phyloP scores from a whole-genome alignment of 1,139 yeast species.

The Blastobotrys aristatus region DNA sequence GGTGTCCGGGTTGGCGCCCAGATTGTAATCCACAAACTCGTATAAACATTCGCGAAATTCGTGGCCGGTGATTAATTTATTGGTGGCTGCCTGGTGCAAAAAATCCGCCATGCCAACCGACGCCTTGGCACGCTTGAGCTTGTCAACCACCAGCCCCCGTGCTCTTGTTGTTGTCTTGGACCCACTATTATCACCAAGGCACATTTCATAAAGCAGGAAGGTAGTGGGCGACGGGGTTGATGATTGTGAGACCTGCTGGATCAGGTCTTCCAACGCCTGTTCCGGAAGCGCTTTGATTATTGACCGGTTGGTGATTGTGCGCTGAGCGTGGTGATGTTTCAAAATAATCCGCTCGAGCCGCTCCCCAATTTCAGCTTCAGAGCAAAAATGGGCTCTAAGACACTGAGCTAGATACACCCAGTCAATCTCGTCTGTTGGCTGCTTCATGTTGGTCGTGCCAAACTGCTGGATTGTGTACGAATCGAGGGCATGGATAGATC shows the following conservation, averaged over 20 bases:
- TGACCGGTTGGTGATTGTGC: no score
- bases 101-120: constrained; percentile 5
- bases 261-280: no score
- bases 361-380: neutral
- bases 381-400: neutral
- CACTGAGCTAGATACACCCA: neutral
- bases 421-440: neutral
- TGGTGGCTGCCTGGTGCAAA: neutral
- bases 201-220: neutral
- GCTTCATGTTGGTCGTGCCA: neutral
- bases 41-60: constrained; percentile 11
- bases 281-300: no score
- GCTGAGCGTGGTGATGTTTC: neutral
- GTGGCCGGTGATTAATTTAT: constrained; percentile 14
- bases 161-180: no score
- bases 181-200: no score
- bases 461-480: no score
- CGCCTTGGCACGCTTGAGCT: constrained; percentile 7
- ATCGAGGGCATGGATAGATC: no score
- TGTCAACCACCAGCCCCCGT: no score
- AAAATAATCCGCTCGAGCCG: neutral
- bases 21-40: constrained; percentile 10
- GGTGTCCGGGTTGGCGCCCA: neutral
- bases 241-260: no score
- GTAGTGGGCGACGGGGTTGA: neutral